These are phyloP conservation scores for Fomitiporia mediterranea DNA, from an alignment of 1,284 basidiomycete genomes.

Conservation along the genomic window DNA sequence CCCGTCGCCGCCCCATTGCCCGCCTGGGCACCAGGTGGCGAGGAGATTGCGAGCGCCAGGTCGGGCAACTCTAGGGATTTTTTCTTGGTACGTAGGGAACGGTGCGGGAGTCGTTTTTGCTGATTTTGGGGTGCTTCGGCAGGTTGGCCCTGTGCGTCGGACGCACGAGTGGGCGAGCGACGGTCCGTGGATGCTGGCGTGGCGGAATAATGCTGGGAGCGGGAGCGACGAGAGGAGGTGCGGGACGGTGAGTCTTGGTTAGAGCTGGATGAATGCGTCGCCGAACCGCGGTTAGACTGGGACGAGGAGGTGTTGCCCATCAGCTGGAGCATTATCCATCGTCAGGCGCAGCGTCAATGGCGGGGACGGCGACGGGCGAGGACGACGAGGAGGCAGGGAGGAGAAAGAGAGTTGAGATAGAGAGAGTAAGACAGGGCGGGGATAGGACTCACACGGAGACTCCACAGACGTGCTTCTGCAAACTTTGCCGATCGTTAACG, in stretches of 20 bases:
- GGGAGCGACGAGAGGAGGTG: constrained; percentile 16
- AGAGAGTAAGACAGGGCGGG: neutral
- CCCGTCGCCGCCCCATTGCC: constrained; percentile 19
- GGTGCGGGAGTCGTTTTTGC: constrained; percentile 30
- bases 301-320: constrained; percentile 22
- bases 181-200: constrained; percentile 2
- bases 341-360: neutral
- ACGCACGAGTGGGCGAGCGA: constrained; percentile 9
- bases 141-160: neutral
- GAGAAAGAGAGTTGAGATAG: constrained; percentile 4
- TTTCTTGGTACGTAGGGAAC: constrained; percentile 62
- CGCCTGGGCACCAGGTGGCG: constrained; percentile 37
- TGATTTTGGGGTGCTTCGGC: neutral
- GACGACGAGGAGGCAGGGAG: neutral
- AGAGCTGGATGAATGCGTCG: neutral
- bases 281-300: constrained; percentile 14
- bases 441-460: constrained; percentile 3
- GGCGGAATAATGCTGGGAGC: constrained; percentile 11
- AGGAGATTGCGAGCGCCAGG: constrained; percentile 56
- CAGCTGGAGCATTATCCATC: constrained; percentile 5
- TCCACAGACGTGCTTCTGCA: constrained; percentile 1
- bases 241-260: constrained; percentile 9
- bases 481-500: neutral
- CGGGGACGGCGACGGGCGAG: neutral
- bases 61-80: constrained; percentile 73